These are phyloP conservation scores for Rutstroemia sydowiana DNA, from an alignment of 2,329 filamentous ascomycete species.

Conservation along the genomic window DNA sequence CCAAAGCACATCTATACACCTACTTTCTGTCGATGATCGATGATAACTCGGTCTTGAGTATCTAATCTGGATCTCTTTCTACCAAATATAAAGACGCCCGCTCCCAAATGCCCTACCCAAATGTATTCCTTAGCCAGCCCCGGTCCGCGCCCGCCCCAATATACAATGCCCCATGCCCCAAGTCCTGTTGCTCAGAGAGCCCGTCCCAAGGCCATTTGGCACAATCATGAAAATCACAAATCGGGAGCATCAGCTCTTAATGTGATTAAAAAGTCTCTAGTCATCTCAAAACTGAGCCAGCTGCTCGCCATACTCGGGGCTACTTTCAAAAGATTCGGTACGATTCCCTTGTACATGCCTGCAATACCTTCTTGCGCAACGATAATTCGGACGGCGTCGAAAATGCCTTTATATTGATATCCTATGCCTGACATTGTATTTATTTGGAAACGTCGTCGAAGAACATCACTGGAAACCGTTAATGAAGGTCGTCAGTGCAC, in stretches of 20 bases:
- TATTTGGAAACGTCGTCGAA: slow-evolving; percentile 91
- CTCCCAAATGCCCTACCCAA: slow-evolving; percentile 25
- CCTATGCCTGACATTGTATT: slow-evolving; percentile 99
- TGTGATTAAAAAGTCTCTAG: slow-evolving; percentile 73
- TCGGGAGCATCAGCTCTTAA: slow-evolving; percentile 39
- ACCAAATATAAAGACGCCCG: slow-evolving; percentile 23
- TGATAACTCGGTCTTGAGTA: slow-evolving; percentile 7
- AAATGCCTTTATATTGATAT: slow-evolving; percentile 84
- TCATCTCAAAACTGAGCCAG: slow-evolving; percentile 95
- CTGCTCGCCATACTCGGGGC: slow-evolving; percentile 97
- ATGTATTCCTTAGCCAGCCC: slow-evolving; percentile 18
- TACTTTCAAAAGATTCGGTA: slow-evolving; percentile 92
- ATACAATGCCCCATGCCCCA: slow-evolving; percentile 28
- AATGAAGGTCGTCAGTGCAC: slow-evolving; percentile 15
- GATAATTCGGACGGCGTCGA: slow-evolving; percentile 77
- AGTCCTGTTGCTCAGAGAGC: slow-evolving; percentile 6
- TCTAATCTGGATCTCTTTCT: slow-evolving; percentile 23
- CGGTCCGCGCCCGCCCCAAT: slow-evolving; percentile 15
- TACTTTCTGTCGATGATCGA: slow-evolving; percentile 12
- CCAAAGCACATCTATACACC: slow-evolving; percentile 14
- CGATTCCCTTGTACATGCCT: slow-evolving; percentile 92
- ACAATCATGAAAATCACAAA: slow-evolving; percentile 13
- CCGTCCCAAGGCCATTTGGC: slow-evolving; percentile 2
- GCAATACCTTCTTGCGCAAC: slow-evolving; percentile 72
- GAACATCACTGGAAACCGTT: slow-evolving; percentile 60